Base-by-base conservation (phyloP, 2,329 filamentous ascomycete genomes). In the Magnaporthiopsis incrustans region DNA sequence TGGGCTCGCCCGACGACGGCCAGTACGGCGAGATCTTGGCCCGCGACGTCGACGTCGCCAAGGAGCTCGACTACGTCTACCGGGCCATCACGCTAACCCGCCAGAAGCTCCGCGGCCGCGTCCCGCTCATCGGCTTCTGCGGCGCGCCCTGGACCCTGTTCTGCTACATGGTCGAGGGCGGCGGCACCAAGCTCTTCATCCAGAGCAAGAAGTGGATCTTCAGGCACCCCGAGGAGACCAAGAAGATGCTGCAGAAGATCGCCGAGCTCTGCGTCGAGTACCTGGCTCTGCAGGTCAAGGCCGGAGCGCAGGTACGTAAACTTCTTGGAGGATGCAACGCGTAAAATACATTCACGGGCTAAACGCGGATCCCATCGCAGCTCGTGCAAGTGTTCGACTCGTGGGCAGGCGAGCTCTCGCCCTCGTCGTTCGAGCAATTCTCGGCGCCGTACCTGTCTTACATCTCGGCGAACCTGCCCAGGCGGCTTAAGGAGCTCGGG, bases 161-260 rank as follows among this genome's bases (percentile, higher is more conserved):
- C 72, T 97, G 94, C 80, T 99, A 99, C 80, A 99, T 99, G 95
- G 92, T 98, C 25, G 95, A 99, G 77, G 95, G 95, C 22, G 95
- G 95, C 60, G 95, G 95, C 58, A 96, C 90, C 70, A 98, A 98
- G 81, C 82, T 98, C 73, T 98, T 98, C 79, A 87, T 91, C 66
- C 89, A 97, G 77, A 89, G 87, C 72, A 99, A 99, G 84, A 96
- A 90, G 32, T 99, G 95, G 95, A 88, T 98, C 66, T 99, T 94
- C 82, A 92, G 86, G 76, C 92, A 97, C 72, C 84, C 90, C 0
- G 82, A 90, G 67, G 91, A 90, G 74, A 88, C 89, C 66, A 92
- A 95, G 79, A 86, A 82, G 66, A 78, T 99, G 68, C 79, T 99
- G 68, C 87, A 91, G 74, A 97, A 96, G 82, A 96, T 99, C 72